Conservation (phyloP, 2,329 filamentous ascomycete species). For the Xylariales sp. region DNA sequence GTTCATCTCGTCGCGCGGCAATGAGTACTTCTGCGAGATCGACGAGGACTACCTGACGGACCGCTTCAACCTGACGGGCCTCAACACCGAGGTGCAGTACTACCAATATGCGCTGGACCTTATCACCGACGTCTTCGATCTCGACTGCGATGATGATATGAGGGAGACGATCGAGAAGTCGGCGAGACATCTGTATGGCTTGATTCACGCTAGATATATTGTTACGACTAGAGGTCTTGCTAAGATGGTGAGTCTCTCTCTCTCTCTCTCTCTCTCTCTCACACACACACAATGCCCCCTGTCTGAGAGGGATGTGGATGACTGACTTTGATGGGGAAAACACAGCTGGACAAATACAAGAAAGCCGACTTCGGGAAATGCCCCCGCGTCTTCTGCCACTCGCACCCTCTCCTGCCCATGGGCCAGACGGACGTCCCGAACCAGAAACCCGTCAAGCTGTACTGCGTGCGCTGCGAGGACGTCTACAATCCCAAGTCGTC, state of each 20-base stretch:
- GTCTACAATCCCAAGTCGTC: constrained; percentile 97
- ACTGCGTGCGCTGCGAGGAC: constrained; percentile 95
- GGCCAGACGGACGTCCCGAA: constrained; percentile 87
- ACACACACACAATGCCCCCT: too few relatives aligned
- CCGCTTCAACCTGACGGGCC: constrained; percentile 93
- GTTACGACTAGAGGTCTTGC: constrained; percentile 89
- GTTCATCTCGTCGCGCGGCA: constrained; percentile 97
- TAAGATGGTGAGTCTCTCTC: constrained; percentile 73
- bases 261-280: constrained; percentile 6
- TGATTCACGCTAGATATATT: constrained; percentile 95
- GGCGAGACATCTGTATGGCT: constrained; percentile 87
- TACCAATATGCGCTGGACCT: constrained; percentile 98
- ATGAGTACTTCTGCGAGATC: constrained; percentile 99
- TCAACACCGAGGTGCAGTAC: constrained; percentile 97
- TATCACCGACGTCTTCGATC: constrained; percentile 96
- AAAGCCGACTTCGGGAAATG: constrained; percentile 98
- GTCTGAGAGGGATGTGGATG: too few relatives aligned
- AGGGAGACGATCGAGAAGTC: constrained; percentile 97
- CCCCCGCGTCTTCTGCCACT: constrained; percentile 90
- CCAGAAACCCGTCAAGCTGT: constrained; percentile 88
- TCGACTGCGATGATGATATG: constrained; percentile 98
- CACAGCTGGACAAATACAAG: constrained; percentile 95
- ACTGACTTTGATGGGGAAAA: too few relatives aligned
- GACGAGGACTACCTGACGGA: constrained; percentile 98
- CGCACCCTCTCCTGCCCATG: constrained; percentile 90